These are phyloP conservation scores for Fusarium xyrophilum DNA, from an alignment of 2,329 filamentous ascomycete species.

Conservation along the genomic window DNA sequence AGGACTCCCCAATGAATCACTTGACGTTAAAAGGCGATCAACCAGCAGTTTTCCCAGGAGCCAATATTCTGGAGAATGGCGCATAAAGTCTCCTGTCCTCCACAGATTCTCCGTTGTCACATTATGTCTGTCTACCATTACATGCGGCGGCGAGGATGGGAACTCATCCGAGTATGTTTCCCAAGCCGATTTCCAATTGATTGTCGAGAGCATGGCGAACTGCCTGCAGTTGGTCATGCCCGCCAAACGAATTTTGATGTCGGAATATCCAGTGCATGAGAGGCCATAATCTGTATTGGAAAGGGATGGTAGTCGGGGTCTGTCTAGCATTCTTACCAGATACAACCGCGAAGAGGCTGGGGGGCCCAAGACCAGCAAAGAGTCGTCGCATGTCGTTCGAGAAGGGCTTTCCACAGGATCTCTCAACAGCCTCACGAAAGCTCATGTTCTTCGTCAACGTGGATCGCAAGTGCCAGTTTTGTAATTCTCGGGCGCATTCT, in stretches of 20 bases:
- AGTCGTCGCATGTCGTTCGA: not conserved
- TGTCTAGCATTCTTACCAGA: not conserved
- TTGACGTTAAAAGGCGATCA: not conserved
- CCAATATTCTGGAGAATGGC: conserved; percentile 1
- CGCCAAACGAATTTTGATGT: not conserved
- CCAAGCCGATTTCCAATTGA: not conserved
- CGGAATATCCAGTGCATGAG: not conserved
- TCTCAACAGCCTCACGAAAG: not conserved
- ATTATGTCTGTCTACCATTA: not conserved
- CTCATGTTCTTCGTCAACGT: accelerated
- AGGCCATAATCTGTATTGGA: not conserved
- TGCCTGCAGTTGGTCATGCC: not conserved
- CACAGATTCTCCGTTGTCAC: not conserved
- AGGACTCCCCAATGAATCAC: not conserved
- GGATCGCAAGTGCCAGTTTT: not conserved
- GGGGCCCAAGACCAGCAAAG: not conserved
- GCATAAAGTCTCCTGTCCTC: not conserved
- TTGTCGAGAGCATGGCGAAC: not conserved
- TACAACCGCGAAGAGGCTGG: not conserved
- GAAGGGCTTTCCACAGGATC: not conserved
- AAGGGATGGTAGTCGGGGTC: accelerated
- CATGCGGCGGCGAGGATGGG: not conserved
- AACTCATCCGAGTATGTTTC: not conserved
- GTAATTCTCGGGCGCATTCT: not conserved
- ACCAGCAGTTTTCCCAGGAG: not conserved